Percentiles rank a stretch among this genome's conserved stretches.
Conservation (phyloP, 108 stramenopile species). For the Heterococcus sp. region DNA sequence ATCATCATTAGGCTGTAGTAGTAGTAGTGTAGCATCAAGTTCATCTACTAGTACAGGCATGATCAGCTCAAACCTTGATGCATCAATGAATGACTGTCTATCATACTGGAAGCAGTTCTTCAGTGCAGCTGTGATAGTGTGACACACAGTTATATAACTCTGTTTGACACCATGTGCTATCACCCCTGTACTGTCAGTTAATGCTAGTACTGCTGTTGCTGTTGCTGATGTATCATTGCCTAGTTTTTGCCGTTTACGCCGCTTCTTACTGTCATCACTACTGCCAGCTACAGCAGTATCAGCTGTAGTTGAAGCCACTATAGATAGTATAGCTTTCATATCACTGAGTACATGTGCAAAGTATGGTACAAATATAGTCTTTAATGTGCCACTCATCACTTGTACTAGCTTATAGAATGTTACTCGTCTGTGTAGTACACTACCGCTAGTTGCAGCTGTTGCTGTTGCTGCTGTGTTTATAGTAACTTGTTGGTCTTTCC, state of each 20-base stretch:
- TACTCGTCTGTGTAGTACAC: conserved; percentile 16
- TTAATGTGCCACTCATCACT: conserved; percentile 11
- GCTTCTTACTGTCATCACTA: neutral
- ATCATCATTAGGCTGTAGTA: neutral
- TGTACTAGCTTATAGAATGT: conserved; percentile 35
- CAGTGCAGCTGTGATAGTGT: conserved; percentile 17
- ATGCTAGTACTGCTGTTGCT: neutral
- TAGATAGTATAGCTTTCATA: neutral
- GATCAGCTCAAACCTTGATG: conserved; percentile 34
- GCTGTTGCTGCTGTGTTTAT: neutral
- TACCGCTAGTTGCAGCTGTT: neutral
- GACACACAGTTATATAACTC: neutral
- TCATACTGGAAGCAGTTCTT: conserved; percentile 48
- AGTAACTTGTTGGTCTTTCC: no score
- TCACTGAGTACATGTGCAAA: conserved; percentile 33
- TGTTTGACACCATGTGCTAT: neutral
- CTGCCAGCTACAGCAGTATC: neutral
- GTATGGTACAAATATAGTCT: conserved; percentile 48
- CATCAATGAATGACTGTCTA: conserved; percentile 36
- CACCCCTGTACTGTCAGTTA: neutral
- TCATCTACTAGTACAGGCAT: conserved; percentile 28
- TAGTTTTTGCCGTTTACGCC: neutral
- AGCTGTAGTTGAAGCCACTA: neutral
- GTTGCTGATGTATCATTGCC: neutral
- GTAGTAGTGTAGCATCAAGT: conserved; percentile 2